Percentiles rank a stretch among this genome's conserved stretches.
Evolutionary conservation across 1,284 basidiomycete genomes (phyloP).

Genomic region (Clitocybe nebularis): DNA sequence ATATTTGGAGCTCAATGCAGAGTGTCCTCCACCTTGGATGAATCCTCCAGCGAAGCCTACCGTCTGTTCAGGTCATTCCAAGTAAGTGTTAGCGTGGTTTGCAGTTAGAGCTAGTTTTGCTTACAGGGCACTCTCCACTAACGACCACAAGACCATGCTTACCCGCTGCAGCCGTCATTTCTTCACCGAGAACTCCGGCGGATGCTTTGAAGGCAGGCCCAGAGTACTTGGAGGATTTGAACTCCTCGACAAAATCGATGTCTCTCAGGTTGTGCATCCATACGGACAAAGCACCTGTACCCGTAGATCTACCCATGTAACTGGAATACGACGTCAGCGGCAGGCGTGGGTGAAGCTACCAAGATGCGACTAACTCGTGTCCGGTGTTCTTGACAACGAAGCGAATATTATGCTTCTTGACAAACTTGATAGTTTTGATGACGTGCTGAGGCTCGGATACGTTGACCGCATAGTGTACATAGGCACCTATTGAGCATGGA

Average conservation of each 20-base stretch:
- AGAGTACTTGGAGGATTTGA: slow-evolving; percentile 31
- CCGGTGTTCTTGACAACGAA: slow-evolving; percentile 47
- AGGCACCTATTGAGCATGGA: slow-evolving; percentile 18
- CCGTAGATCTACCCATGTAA: slow-evolving; percentile 30
- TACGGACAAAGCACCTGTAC: slow-evolving; percentile 27
- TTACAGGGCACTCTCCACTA: slow-evolving; percentile 22
- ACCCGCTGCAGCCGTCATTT: slow-evolving; percentile 14
- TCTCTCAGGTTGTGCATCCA: slow-evolving; percentile 37
- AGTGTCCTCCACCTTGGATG: slow-evolving; percentile 43
- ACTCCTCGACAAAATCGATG: slow-evolving; percentile 26
- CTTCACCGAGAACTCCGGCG: slow-evolving; percentile 20
- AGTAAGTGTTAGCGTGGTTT: no score
- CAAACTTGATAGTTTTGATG: slow-evolving; percentile 33
- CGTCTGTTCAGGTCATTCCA: slow-evolving; percentile 20
- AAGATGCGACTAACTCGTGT: slow-evolving; percentile 17
- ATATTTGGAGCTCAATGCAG: slow-evolving; percentile 32
- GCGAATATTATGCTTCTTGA: slow-evolving; percentile 33
- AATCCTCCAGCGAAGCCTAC: slow-evolving; percentile 38
- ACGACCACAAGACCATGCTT: slow-evolving; percentile 16
- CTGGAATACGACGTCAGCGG: slow-evolving; percentile 24
- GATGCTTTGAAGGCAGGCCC: slow-evolving; percentile 29
- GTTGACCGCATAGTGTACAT: slow-evolving; percentile 22
- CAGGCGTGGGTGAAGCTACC: no score
- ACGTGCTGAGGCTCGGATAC: slow-evolving; percentile 19
- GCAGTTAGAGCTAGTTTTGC: slow-evolving; percentile 3